Evolutionary conservation across 2,329 filamentous ascomycete genomes (phyloP).

Genomic region (Penicillium sp.): DNA sequence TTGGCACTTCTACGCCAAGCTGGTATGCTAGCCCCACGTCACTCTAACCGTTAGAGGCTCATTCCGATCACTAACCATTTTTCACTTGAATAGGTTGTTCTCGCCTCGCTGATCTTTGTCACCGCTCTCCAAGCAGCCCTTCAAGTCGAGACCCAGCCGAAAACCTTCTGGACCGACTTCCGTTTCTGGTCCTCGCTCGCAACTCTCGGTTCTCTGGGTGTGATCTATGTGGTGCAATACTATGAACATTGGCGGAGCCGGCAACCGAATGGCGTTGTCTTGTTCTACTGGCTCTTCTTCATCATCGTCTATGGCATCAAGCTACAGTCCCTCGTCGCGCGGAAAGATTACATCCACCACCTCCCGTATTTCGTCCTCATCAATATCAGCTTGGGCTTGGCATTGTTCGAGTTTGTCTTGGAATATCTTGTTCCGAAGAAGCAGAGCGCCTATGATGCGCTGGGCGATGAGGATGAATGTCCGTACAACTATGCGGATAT

Average conservation of each 20-base stretch:
- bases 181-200: constrained; percentile 77
- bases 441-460: constrained; percentile 64
- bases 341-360: constrained; percentile 65
- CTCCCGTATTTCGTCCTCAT: constrained; percentile 76
- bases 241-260: constrained; percentile 79
- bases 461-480: constrained; percentile 66
- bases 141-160: constrained; percentile 68
- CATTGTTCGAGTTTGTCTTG: constrained; percentile 67
- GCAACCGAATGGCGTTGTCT: constrained; percentile 80
- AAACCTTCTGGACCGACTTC: constrained; percentile 76
- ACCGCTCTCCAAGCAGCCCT: constrained; percentile 70
- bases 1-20: constrained; percentile 89
- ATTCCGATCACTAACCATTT: neutral
- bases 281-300: constrained; percentile 91
- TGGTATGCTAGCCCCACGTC: constrained; percentile 57
- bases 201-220: constrained; percentile 67
- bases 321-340: constrained; percentile 78
- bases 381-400: constrained; percentile 68
- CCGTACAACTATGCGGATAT: constrained; percentile 85
- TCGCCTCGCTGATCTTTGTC: constrained; percentile 66
- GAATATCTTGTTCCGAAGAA: constrained; percentile 88
- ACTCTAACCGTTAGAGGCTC: neutral
- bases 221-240: constrained; percentile 80
- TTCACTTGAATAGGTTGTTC: constrained; percentile 52
- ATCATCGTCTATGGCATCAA: constrained; percentile 77